Evolutionary conservation across 169 alveolate genomes (phyloP), one percentile per base, ranked within the genome.

Genomic region (Plasmodium knowlesi): DNA sequence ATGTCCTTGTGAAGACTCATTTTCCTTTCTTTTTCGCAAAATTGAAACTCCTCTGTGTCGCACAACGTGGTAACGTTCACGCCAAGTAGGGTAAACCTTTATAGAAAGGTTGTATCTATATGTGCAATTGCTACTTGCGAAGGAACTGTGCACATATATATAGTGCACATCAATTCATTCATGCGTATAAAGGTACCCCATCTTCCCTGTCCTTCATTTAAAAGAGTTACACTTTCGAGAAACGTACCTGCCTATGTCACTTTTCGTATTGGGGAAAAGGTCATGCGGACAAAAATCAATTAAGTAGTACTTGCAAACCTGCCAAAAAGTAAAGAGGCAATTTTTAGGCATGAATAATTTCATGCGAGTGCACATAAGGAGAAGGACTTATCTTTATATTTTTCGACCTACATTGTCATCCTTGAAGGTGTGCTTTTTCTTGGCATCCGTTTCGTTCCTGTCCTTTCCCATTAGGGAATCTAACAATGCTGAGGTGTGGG

Each of bases 221-320:
- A 57, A 2, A 50, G 19, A 72, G 39, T 25, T 14, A 12, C 14
- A 34, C 28, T 2, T 67, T 19, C 61, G 61, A 67, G 72, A 32
- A 34, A 67, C 95, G 6, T 95, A 96, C 97, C 97, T 96, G 53
- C 98, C 98, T 8, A 98, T 93, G 84, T 98, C 99, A 82, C 97
- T 97, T 88, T 97, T 96, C 1, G 99, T 98, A 90, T 98, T 97
- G 25, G 98, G 96, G 92, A 98, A 98, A 71, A 97, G 96, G 53
- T 98, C 99, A 83, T 98, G 98, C 6, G 99, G 99, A 82, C 99
- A 98, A 95, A 97, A 97, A 57, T 98, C 98, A 41, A 97, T 95
- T 83, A 98, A 93, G 93, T 84, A 97, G 92, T 96, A 97, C 93
- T 97, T 97, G 95, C 99, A 97, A 14, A 97, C 98, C 96, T 96